phyloP scores from a whole-genome alignment of 495 filamentous ascomycete species.

The Penicillium mononematosum region DNA sequence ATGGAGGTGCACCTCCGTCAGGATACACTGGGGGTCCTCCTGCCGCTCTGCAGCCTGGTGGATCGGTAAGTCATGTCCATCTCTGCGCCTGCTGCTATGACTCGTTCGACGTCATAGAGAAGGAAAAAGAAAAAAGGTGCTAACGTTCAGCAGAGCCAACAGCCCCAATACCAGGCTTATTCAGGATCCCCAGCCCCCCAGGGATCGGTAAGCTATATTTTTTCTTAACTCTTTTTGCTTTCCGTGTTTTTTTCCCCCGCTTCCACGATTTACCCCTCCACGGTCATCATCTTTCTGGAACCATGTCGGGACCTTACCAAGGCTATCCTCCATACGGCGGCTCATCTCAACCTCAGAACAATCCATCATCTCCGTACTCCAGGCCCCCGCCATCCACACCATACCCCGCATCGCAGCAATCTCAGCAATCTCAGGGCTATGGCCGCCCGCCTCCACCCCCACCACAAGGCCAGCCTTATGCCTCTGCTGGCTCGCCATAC shows the following conservation, averaged over 20 bases:
- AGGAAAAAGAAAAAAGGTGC: constrained; percentile 1
- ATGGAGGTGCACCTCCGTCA: constrained; percentile 41
- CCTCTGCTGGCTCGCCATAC: constrained; percentile 34
- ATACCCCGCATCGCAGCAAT: constrained; percentile 26
- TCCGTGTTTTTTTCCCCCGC: constrained; percentile 15
- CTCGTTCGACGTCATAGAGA: constrained; percentile 26
- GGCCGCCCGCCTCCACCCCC: constrained; percentile 31
- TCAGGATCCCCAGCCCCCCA: constrained; percentile 36
- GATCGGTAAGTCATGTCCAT: constrained; percentile 40
- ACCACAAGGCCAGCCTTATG: constrained; percentile 31
- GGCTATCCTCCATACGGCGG: constrained; percentile 41
- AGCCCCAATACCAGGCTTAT: constrained; percentile 45
- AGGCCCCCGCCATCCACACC: constrained; percentile 26
- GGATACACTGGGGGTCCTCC: constrained; percentile 48
- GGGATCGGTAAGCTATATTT: constrained; percentile 41
- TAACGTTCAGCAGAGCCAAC: constrained; percentile 12
- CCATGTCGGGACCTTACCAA: constrained; percentile 43
- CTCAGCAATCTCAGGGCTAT: constrained; percentile 33
- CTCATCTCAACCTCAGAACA: constrained; percentile 34
- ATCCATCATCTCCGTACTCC: constrained; percentile 36
- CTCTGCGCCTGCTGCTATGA: constrained; percentile 10
- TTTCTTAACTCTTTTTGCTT: constrained; percentile 16
- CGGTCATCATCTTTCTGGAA: constrained; percentile 7
- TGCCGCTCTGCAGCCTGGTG: constrained; percentile 37
- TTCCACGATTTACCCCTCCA: constrained; percentile 16